Conservation (phyloP, 306 rosid genomes). For the Vigna trinervia region DNA sequence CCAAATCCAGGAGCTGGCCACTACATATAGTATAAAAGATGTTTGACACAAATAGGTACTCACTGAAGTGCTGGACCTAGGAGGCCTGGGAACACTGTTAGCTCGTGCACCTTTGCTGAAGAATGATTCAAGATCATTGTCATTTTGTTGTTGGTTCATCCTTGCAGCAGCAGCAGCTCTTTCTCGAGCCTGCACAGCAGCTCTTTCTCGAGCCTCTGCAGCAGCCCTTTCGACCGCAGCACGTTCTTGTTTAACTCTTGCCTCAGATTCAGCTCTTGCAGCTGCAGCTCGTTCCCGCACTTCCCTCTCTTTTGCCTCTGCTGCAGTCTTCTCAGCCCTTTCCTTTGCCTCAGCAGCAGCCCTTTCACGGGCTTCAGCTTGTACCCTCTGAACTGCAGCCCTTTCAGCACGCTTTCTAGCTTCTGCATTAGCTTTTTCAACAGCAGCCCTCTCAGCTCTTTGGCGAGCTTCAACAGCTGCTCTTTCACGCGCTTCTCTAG, state of each 20-base stretch:
- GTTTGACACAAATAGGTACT: constrained; percentile 52
- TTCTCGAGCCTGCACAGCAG: constrained; percentile 76
- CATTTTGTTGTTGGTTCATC: constrained; percentile 78
- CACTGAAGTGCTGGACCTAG: constrained; percentile 77
- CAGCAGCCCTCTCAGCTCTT: constrained; percentile 91
- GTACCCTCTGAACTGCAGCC: constrained; percentile 93
- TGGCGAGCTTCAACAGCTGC: constrained; percentile 84
- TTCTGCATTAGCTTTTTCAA: constrained; percentile 84
- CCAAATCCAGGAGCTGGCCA: constrained; percentile 12
- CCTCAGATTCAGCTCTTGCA: constrained; percentile 67
- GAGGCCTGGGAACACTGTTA: constrained; percentile 92
- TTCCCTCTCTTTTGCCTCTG: constrained; percentile 65
- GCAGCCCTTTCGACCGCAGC: constrained; percentile 91
- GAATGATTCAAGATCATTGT: constrained; percentile 83
- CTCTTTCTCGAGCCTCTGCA: constrained; percentile 86
- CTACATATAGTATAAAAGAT: constrained; percentile 26
- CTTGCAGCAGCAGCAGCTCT: constrained; percentile 86
- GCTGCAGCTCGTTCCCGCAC: constrained; percentile 52
- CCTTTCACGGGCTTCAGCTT: constrained; percentile 95
- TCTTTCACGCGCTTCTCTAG: constrained; percentile 98
- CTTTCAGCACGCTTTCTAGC: constrained; percentile 95
- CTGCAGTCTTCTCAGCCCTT: constrained; percentile 89
- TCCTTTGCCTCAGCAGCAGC: constrained; percentile 91
- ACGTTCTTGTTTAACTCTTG: constrained; percentile 77
- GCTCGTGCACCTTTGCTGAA: constrained; percentile 72